phyloP scores from a whole-genome alignment of 2,329 filamentous ascomycete species.

The Xylaria arbuscula region DNA sequence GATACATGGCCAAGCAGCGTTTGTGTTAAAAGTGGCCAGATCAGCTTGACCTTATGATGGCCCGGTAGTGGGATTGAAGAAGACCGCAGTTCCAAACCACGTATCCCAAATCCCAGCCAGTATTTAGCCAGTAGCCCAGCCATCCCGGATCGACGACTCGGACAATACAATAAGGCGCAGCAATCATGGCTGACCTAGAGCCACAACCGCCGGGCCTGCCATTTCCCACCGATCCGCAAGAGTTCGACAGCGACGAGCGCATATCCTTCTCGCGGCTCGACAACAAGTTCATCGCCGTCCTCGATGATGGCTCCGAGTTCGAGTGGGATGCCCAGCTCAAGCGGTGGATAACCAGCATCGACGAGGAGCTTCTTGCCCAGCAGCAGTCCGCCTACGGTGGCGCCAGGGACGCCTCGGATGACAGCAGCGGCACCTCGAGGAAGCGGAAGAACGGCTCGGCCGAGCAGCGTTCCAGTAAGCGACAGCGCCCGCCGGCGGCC shows the following conservation, averaged over 20 bases:
- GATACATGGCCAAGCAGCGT: neutral
- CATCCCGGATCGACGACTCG: too few species aligned
- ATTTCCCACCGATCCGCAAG: conserved; percentile 70
- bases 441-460: conserved; percentile 56
- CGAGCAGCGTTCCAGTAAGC: conserved; percentile 58
- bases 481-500: conserved; percentile 60
- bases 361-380: conserved; percentile 55
- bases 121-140: too few species aligned
- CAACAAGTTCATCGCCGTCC: conserved; percentile 84
- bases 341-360: conserved; percentile 76
- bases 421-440: conserved; percentile 50
- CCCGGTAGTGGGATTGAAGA: neutral
- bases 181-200: conserved; percentile 43
- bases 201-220: conserved; percentile 44
- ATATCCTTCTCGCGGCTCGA: conserved; percentile 89
- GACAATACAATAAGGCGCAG: neutral
- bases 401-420: conserved; percentile 51
- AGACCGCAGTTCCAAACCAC: neutral
- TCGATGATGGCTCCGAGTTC: conserved; percentile 85
- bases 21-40: neutral
- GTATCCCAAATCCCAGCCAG: neutral
- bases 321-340: conserved; percentile 78
- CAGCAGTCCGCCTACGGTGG: conserved; percentile 50
- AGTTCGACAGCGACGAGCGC: conserved; percentile 81
- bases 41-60: neutral